A percentile compares a stretch with the other conserved stretches of the same genome.
These are phyloP conservation scores for Ananas comosus DNA, from an alignment of 176 grass and related monocot species.

Conservation along the genomic window DNA sequence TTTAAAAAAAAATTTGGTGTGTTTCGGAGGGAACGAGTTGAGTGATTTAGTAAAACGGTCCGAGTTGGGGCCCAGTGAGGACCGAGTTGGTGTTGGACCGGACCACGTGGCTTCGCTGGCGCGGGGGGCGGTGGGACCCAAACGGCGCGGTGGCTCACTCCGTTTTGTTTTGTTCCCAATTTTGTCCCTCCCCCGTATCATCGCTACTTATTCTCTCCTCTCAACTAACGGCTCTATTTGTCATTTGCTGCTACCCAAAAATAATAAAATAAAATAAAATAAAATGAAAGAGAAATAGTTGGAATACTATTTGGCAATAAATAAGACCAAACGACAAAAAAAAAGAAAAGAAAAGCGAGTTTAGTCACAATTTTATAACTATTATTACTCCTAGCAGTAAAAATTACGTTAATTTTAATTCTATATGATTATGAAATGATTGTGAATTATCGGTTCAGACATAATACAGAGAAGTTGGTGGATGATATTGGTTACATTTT, in stretches of 20 bases:
- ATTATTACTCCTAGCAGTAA: too few species aligned
- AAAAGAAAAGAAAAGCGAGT: too few species aligned
- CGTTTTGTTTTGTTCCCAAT: background rate
- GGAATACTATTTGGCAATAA: background rate
- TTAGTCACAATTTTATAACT: too few species aligned
- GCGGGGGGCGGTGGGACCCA: background rate
- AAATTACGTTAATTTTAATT: too few species aligned
- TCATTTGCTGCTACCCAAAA: background rate
- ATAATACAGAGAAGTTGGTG: too few species aligned
- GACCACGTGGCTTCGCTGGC: conserved; percentile 44
- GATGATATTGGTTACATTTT: too few species aligned
- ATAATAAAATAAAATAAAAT: background rate
- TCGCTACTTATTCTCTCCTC: background rate
- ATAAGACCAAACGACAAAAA: background rate
- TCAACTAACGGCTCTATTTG: background rate
- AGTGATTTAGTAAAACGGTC: background rate
- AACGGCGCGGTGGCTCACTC: conserved; percentile 27
- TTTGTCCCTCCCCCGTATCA: background rate
- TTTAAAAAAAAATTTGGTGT: background rate
- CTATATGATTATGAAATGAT: too few species aligned
- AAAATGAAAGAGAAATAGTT: background rate
- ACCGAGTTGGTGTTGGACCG: conserved; percentile 1
- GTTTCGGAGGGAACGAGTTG: background rate
- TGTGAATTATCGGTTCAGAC: too few species aligned
- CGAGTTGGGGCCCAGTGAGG: background rate